Percentiles rank a stretch among this genome's conserved stretches.
These are phyloP conservation scores for Thelonectria olida DNA, from an alignment of 2,329 filamentous ascomycete species.

Conservation along the genomic window DNA sequence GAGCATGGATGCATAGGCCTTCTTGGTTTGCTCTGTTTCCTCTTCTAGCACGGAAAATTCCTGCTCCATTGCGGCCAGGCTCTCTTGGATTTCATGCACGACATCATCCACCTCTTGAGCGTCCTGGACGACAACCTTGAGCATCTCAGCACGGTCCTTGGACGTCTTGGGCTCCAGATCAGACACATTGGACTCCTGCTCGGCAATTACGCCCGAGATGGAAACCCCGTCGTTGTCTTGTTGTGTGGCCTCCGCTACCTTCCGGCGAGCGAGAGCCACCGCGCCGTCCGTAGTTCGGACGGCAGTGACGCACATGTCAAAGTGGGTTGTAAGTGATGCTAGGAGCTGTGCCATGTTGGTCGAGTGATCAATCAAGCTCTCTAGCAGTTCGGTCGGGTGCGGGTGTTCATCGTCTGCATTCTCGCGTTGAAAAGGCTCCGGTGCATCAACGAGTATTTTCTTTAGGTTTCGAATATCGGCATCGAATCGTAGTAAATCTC, in stretches of 20 bases:
- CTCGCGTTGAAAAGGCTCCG: constrained; percentile 44
- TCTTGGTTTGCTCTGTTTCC: constrained; percentile 62
- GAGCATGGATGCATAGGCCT: constrained; percentile 65
- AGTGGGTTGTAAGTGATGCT: constrained; percentile 84
- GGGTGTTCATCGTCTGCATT: constrained; percentile 42
- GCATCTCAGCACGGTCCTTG: constrained; percentile 82
- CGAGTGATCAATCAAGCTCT: constrained; percentile 75
- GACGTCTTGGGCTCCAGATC: constrained; percentile 76
- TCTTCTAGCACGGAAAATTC: constrained; percentile 71
- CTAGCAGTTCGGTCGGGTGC: constrained; percentile 64
- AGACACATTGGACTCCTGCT: constrained; percentile 61
- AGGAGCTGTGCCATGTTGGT: constrained; percentile 84
- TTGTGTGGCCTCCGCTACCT: constrained; percentile 70
- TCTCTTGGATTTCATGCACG: constrained; percentile 76
- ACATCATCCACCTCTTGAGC: constrained; percentile 73
- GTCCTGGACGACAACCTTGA: constrained; percentile 80
- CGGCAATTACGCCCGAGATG: constrained; percentile 72
- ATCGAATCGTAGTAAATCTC: constrained; percentile 79
- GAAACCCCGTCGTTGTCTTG: constrained; percentile 61
- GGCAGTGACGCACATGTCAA: constrained; percentile 91
- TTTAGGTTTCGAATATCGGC: constrained; percentile 74
- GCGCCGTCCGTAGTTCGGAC: constrained; percentile 90
- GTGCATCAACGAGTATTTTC: constrained; percentile 60
- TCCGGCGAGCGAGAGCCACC: constrained; percentile 72
- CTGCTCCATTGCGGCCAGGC: constrained; percentile 79